phyloP scores from a whole-genome alignment of 148 eudicot species.

The Nepenthes gracilis region DNA sequence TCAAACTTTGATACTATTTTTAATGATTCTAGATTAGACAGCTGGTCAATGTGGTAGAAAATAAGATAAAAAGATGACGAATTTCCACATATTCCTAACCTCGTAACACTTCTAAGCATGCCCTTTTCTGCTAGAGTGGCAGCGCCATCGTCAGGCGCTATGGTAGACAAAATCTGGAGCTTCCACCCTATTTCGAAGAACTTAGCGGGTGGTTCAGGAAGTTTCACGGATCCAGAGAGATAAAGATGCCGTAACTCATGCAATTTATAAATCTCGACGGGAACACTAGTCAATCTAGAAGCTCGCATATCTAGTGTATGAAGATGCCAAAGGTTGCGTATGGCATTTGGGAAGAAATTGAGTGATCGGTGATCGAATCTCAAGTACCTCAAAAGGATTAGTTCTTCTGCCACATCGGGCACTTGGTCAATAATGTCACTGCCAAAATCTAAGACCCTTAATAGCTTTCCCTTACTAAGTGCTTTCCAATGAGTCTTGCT shows the following conservation, averaged over 20 bases:
- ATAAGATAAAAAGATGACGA: too few species aligned
- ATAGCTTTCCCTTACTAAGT: neutral
- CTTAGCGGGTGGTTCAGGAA: neutral
- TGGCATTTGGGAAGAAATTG: neutral
- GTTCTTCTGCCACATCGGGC: neutral
- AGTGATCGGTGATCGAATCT: neutral
- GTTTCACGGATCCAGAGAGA: neutral
- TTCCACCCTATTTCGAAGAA: neutral
- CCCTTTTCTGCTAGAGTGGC: neutral
- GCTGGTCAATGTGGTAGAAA: too few species aligned
- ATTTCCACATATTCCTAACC: neutral
- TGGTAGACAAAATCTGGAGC: neutral
- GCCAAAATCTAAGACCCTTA: constrained; percentile 15
- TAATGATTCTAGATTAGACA: too few species aligned
- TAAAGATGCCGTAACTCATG: neutral
- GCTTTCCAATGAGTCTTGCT: constrained; percentile 5
- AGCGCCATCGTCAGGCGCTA: neutral
- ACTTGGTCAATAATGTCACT: neutral
- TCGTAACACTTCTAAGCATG: neutral
- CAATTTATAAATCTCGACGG: neutral
- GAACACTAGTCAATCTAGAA: neutral
- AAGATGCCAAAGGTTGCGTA: constrained; percentile 9
- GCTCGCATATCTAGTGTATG: constrained; percentile 11
- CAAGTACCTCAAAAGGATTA: neutral
- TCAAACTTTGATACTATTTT: neutral